Base-by-base conservation (phyloP, 768 basidiomycete species). In the Tylopilus sp. region DNA sequence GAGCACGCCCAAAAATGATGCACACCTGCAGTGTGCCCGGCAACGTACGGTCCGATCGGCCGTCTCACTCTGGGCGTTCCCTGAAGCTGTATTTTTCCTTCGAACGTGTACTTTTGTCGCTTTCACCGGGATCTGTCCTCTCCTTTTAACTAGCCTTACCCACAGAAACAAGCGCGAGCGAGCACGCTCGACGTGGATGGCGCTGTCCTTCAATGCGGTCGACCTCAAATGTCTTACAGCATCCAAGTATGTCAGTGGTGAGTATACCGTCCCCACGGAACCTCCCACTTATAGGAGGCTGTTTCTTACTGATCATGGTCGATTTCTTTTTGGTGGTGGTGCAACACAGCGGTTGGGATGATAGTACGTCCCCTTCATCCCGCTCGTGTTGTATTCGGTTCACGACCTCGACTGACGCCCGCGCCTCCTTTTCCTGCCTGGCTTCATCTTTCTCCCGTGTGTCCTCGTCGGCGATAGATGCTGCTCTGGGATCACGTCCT, bases 401-500 rank as follows among this genome's bases (percentile, higher is more conserved):
- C 48, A 36, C 41, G 33, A 6, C 13, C 15, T 17, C 15, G 1
- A 6, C 33, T 31, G 13, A 35, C 31, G 30, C 44, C 13, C 15
- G 30, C 44, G 15, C 21, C 2, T 31, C 4, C 12, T 21, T 31
- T 23, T 21, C 21, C 4, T 15, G 3, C 20, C 18, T 33, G 26
- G 26, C 26, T 9, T 26, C 9, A 26, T 8, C 28, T 10, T 28
- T 7, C 7, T 17, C 33, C 33, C 13, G 15, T 3, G 2, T 18
- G 30, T 11, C n/a, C 31, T 31, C 31, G 12, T 15, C 15, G 12
- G 31, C 13, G 22, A 31, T 38, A 71, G 73, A 47, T 68, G 17
- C 54, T 71, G 10, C 51, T 71, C 21, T 73, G 69, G 58, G 71
- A 71, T 43, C 66, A 71, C 30, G 23, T 68, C 40, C 53, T 71